Evolutionary conservation across 371 early-diverging fungal genomes (phyloP), one percentile per base, ranked within the genome.

Genomic region (Apophysomyces sp.): DNA sequence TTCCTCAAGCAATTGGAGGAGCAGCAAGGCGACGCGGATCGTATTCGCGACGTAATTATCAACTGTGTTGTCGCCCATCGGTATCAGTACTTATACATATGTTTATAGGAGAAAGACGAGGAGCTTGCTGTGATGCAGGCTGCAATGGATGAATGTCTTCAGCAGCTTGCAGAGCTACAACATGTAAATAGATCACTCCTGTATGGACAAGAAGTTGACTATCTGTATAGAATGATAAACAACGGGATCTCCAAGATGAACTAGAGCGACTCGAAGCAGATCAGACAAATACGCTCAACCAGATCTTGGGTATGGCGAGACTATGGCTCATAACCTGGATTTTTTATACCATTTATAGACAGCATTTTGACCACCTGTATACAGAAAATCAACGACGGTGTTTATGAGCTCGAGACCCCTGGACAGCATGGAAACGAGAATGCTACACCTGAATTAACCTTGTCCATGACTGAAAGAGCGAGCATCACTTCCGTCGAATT

Each of bases 141-240:
- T n/a, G 95, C 94, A 31, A 86, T 98, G 86, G 98, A 97, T 75
- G 96, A 98, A 79, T 92, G 94, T 55, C 79, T 98, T 58, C 63
- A 89, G 29, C 94, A 94, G 60, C 77, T 98, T 64, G 86, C 92
- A 15, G 85, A 90, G 57, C 65, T 92, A 61, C 92, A 93, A 72
- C 82, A 90, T 74, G 86, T 83, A 74, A 60, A 13, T 34, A 34
- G 34, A 34, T 1, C 8, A 34, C n/a, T n/a, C n/a, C n/a, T n/a
- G n/a, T n/a, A n/a, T n/a, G n/a, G n/a, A n/a, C n/a, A n/a, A n/a
- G 36, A 36, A n/a, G 31, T 53, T 53, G 39, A 9, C 2, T 18
- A 31, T 40, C 36, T 26, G 12, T 39, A 53, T 52, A 72, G 62
- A 68, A 71, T 60, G 80, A 79, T 49, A 74, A 78, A 49, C 86